These are phyloP conservation scores for Cladorrhinum sp. DNA, from an alignment of 2,329 filamentous ascomycete genomes.

Conservation along the genomic window DNA sequence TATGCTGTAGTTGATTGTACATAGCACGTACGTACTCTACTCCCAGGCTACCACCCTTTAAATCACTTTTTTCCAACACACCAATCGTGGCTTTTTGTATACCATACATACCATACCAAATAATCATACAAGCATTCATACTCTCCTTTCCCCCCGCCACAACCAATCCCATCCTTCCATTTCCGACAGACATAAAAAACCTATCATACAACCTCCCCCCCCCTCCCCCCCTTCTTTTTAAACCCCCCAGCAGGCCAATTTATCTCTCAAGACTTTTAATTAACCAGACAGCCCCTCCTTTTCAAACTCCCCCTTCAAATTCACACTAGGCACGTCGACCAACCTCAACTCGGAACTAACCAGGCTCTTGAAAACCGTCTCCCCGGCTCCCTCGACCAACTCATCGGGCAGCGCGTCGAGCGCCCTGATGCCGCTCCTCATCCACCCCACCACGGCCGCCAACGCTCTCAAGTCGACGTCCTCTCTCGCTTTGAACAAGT, in stretches of 20 bases:
- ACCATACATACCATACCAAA: too few relatives aligned
- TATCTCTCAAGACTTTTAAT: neutral
- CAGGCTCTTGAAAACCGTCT: conserved; percentile 44
- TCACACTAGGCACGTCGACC: conserved; percentile 40
- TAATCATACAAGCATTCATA: too few relatives aligned
- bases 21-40: too few relatives aligned
- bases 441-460: conserved; percentile 56
- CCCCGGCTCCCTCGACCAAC: conserved; percentile 32
- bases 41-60: too few relatives aligned
- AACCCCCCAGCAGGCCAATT: too few relatives aligned
- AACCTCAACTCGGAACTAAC: conserved; percentile 36
- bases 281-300: conserved; percentile 23
- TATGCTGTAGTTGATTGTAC: too few relatives aligned
- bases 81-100: too few relatives aligned
- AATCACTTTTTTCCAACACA: too few relatives aligned
- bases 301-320: conserved; percentile 25
- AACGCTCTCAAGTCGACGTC: conserved; percentile 50
- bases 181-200: too few relatives aligned
- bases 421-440: conserved; percentile 46
- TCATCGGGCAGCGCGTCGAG: conserved; percentile 51
- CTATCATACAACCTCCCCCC: too few relatives aligned
- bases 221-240: neutral
- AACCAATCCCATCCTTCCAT: too few relatives aligned
- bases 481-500: conserved; percentile 72
- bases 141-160: too few relatives aligned